A percentile compares a stretch with the other conserved stretches of the same genome.
Evolutionary conservation across 352 stramenopile species (phyloP).

Genomic region (Phytophthora fragariaefolia): DNA sequence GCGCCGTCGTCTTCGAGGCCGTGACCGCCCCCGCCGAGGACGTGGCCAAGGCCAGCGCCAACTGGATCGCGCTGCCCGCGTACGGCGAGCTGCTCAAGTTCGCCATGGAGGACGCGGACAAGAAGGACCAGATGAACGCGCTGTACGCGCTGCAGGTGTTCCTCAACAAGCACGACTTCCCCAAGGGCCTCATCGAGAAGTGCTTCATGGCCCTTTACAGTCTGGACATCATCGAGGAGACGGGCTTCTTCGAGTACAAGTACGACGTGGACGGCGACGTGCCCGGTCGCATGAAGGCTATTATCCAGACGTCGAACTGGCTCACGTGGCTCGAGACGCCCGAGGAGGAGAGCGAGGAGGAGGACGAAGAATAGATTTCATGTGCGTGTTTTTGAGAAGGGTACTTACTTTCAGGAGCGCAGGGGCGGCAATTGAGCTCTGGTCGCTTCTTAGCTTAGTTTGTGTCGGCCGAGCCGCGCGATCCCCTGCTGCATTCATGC

Average conservation of each 20-base stretch:
- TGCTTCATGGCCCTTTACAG: constrained; percentile 89
- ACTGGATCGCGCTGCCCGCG: constrained; percentile 71
- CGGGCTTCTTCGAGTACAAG: constrained; percentile 89
- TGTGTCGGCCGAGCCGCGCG: not conserved
- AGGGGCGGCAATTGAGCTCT: constrained; percentile 8
- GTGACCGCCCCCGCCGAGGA: constrained; percentile 59
- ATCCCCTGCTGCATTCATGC: constrained; percentile 21
- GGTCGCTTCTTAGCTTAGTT: constrained; percentile 24
- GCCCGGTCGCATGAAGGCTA: constrained; percentile 83
- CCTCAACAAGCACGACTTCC: constrained; percentile 75
- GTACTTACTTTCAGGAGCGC: constrained; percentile 20
- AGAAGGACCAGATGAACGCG: constrained; percentile 73
- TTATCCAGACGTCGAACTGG: constrained; percentile 83
- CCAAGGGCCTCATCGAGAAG: constrained; percentile 83
- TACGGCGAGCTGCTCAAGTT: constrained; percentile 75
- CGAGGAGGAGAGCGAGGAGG: constrained; percentile 75
- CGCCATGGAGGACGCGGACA: constrained; percentile 53
- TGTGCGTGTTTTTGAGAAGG: constrained; percentile 36
- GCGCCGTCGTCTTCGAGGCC: constrained; percentile 62
- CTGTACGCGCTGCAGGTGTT: constrained; percentile 83
- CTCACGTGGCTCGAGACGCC: constrained; percentile 85
- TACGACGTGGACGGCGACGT: constrained; percentile 81
- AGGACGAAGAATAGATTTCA: constrained; percentile 79
- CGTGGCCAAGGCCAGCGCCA: constrained; percentile 80
- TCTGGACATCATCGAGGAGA: constrained; percentile 81